Conservation (phyloP, 345 rosid genomes). For the Citrus hindsii region DNA sequence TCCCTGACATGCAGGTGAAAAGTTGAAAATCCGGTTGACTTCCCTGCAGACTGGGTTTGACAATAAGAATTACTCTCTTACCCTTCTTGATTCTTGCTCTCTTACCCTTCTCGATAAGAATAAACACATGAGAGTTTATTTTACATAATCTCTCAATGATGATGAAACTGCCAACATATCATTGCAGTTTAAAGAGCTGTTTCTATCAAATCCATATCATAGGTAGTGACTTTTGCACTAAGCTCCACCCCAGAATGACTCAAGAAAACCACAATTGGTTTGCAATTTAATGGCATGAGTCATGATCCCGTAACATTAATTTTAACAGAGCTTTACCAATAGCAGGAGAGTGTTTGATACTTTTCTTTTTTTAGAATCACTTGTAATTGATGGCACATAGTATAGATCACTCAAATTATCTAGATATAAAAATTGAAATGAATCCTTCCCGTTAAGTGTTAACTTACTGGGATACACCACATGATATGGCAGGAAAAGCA, state of each 20-base stretch:
- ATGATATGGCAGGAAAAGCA: conserved; percentile 90
- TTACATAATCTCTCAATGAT: neutral
- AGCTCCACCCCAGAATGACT: neutral
- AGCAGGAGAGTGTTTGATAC: neutral
- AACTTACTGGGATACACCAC: conserved; percentile 41
- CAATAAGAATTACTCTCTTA: neutral
- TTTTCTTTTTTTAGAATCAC: neutral
- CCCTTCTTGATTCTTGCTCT: too few relatives aligned
- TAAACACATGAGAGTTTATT: neutral
- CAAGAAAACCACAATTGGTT: neutral
- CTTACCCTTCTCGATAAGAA: neutral
- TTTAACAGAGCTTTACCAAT: neutral
- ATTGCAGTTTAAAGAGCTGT: neutral
- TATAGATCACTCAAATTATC: neutral
- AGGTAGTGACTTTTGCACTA: neutral
- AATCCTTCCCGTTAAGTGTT: neutral
- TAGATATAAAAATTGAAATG: neutral
- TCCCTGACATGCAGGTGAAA: neutral
- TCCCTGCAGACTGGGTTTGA: neutral
- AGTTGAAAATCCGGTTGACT: neutral
- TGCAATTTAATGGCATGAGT: neutral
- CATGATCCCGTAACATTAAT: neutral
- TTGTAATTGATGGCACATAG: neutral
- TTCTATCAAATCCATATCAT: neutral
- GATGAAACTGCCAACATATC: neutral